Evolutionary conservation across 1,284 basidiomycete genomes (phyloP), one percentile per base, ranked within the genome.

Genomic region (Chalciporus piperatoides): DNA sequence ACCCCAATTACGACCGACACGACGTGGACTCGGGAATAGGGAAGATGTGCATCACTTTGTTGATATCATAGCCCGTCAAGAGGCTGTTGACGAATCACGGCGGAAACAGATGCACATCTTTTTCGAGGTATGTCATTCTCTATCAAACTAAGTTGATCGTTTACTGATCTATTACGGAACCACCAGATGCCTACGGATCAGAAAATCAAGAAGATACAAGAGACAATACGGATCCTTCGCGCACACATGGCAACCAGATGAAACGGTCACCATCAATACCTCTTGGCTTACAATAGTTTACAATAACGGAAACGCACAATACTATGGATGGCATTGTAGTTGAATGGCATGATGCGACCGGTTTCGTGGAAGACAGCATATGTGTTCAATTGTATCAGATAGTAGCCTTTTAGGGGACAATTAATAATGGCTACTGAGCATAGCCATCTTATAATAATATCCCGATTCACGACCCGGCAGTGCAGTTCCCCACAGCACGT

Each of bases 141-240:
- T 4, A 23, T 17, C 25, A 1, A 21, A 5, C 6, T 28, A 39
- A 10, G 32, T 49, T 33, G 37, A 40, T 35, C 17, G 9, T 44
- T 15, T 21, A 19, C 44, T 52, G 2, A 56, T 39, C 21, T 21
- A 44, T 36, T 52, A 14, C 11, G 43, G 14, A 41, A 44, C 38
- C 39, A 21, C 5, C 49, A 82, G 81, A 74, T 82, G 70, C 65
- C 79, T 0, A 76, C 79, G 2, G 63, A 78, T 17, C 70, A 78
- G 41, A 81, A 83, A 54, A 57, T 82, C 0, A 35, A 55, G 28
- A 65, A 64, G 37, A 70, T 70, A 17, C 46, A 71, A 21, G 63
- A 68, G 36, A 68, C 63, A 8, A 62, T 70, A 46, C 48, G 49
- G n/a, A 51, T 59, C 44, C 54, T 72, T n/a, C 62, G 48, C 7